These are phyloP conservation scores for Marchantia polymorpha DNA, from an alignment of 225 moss, liverwort and hornwort genomes.

Conservation along the genomic window DNA sequence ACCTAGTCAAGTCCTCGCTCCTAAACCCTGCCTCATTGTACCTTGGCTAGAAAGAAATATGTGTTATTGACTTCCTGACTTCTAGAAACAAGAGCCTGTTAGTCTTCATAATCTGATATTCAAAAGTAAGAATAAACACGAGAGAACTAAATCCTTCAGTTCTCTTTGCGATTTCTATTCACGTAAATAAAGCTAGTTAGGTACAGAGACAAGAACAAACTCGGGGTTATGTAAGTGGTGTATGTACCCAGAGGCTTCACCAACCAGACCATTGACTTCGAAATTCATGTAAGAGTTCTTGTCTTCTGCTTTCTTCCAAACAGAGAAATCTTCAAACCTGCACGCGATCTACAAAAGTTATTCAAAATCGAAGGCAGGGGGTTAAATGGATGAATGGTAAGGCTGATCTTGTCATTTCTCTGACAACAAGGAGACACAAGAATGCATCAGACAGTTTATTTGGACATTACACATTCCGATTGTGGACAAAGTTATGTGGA, in stretches of 20 bases:
- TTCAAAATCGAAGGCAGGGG: too few relatives aligned
- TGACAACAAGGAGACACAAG: too few relatives aligned
- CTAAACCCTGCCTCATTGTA: too few relatives aligned
- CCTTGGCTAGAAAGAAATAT: not conserved
- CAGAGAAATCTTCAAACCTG: constrained; percentile 1
- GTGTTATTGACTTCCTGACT: not conserved
- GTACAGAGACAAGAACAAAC: not conserved
- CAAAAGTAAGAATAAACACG: not conserved
- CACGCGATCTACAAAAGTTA: not conserved
- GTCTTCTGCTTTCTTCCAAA: not conserved
- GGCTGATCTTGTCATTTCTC: too few relatives aligned
- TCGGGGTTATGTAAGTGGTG: not conserved
- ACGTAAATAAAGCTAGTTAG: not conserved
- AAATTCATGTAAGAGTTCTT: too few relatives aligned
- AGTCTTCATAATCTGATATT: not conserved
- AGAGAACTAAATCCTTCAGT: not conserved
- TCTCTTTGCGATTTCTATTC: not conserved
- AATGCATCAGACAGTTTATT: too few relatives aligned
- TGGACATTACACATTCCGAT: too few relatives aligned
- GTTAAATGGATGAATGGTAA: too few relatives aligned
- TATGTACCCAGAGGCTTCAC: not conserved
- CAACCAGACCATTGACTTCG: not conserved
- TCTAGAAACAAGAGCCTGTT: not conserved
- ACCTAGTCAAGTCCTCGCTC: not conserved
- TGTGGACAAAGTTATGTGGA: too few relatives aligned